Percentiles rank a stretch among this genome's conserved stretches.
Conservation (phyloP, 2,329 filamentous ascomycete genomes). For the Trichoderma sp. region DNA sequence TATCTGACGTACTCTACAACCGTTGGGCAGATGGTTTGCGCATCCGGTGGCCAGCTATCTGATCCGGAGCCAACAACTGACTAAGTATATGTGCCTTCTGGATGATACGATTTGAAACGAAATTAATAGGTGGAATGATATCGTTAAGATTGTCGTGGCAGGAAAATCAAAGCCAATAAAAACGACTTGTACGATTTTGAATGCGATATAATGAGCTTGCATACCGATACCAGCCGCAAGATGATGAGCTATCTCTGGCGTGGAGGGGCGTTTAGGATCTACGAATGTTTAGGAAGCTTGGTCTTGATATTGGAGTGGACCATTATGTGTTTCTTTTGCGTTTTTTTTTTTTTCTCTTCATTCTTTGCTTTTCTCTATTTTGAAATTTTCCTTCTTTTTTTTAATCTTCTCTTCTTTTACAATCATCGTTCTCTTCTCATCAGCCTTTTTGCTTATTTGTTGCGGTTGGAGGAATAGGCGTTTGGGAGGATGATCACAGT, state of each 20-base stretch:
- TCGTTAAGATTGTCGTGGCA: neutral
- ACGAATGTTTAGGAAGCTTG: conserved; percentile 10
- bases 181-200: conserved; percentile 32
- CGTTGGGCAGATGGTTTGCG: conserved; percentile 87
- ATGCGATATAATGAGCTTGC: conserved; percentile 33
- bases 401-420: neutral
- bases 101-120: neutral
- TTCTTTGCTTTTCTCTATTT: neutral
- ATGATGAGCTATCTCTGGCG: neutral
- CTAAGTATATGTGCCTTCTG: neutral
- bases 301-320: conserved; percentile 6
- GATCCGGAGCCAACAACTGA: neutral
- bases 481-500: neutral
- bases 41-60: conserved; percentile 63
- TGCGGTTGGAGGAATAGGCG: neutral
- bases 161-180: neutral
- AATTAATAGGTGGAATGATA: neutral
- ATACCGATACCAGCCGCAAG: conserved; percentile 31
- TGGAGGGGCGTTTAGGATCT: conserved; percentile 25
- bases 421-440: neutral
- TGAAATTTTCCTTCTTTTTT: neutral
- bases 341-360: neutral
- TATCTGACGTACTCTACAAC: conserved; percentile 88
- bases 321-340: neutral
- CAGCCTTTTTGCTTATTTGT: neutral